Evolutionary conservation across 2,329 filamentous ascomycete genomes (phyloP).

Genomic region (Tolypocladium ovalisporum): DNA sequence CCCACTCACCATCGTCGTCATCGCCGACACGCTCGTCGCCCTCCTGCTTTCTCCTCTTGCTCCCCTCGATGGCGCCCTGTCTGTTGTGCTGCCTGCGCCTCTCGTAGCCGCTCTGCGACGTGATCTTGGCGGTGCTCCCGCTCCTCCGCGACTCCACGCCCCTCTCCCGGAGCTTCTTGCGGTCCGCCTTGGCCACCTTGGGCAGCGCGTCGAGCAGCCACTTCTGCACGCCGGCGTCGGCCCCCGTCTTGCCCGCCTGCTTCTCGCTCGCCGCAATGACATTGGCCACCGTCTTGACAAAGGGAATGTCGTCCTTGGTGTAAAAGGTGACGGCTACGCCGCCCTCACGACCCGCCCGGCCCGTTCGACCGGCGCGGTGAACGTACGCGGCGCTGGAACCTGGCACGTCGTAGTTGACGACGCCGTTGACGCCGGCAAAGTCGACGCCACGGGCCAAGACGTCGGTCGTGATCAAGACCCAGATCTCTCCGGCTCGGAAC

Average conservation of each 20-base stretch:
- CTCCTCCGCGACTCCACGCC: slow-evolving; percentile 63
- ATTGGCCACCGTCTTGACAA: slow-evolving; percentile 83
- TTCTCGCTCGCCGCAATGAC: slow-evolving; percentile 79
- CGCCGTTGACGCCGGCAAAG: slow-evolving; percentile 88
- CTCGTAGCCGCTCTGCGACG: slow-evolving; percentile 71
- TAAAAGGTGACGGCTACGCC: slow-evolving; percentile 91
- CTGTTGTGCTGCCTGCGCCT: slow-evolving; percentile 56
- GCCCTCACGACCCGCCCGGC: slow-evolving; percentile 74
- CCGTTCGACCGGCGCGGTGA: slow-evolving; percentile 85
- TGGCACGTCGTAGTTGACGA: slow-evolving; percentile 96
- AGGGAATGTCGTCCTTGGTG: slow-evolving; percentile 87
- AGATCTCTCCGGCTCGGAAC: slow-evolving; percentile 86
- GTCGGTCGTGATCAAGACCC: slow-evolving; percentile 94
- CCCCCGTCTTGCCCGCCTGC: slow-evolving; percentile 44
- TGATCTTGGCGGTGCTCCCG: slow-evolving; percentile 53
- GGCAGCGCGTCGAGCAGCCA: slow-evolving; percentile 87
- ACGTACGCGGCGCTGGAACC: slow-evolving; percentile 85
- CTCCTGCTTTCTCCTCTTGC: slow-evolving; percentile 37
- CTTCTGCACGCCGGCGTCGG: slow-evolving; percentile 55
- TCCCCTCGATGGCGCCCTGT: slow-evolving; percentile 50
- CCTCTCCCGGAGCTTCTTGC: slow-evolving; percentile 68
- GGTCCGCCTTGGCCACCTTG: slow-evolving; percentile 70
- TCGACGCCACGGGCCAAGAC: slow-evolving; percentile 86
- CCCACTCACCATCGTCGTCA: slow-evolving; percentile 29
- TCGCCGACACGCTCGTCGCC: not conserved